Percentiles rank a stretch among this genome's conserved stretches.
Conservation (phyloP, 208 protist species). For the Lotmaria passim region DNA sequence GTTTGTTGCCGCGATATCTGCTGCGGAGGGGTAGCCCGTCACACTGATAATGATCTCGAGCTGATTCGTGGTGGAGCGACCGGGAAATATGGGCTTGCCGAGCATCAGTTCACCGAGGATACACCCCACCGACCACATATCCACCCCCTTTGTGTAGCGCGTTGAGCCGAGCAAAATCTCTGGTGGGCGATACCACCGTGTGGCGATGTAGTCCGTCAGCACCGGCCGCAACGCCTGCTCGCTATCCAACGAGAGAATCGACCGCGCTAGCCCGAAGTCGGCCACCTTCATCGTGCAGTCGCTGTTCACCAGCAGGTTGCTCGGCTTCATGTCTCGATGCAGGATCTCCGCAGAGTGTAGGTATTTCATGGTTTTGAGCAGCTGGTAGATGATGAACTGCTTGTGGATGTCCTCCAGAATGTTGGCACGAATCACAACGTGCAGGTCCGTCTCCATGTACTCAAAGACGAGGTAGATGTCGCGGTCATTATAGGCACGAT, state of each 20-base stretch:
- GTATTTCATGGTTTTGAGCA: slow-evolving; percentile 97
- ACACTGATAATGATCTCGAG: slow-evolving; percentile 96
- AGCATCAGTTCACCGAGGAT: slow-evolving; percentile 97
- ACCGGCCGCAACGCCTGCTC: slow-evolving; percentile 85
- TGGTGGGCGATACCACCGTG: slow-evolving; percentile 98
- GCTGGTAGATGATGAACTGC: slow-evolving; percentile 98
- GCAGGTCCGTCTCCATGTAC: slow-evolving; percentile 97
- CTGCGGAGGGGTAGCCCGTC: slow-evolving; percentile 80
- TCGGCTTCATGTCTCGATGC: slow-evolving; percentile 95
- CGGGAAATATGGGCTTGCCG: slow-evolving; percentile 96
- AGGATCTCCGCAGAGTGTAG: slow-evolving; percentile 93
- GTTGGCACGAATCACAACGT: slow-evolving; percentile 96
- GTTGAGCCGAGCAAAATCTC: slow-evolving; percentile 97
- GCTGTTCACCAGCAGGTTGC: slow-evolving; percentile 92
- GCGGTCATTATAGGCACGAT: slow-evolving; percentile 96
- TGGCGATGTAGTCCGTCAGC: slow-evolving; percentile 96
- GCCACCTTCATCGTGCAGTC: slow-evolving; percentile 97
- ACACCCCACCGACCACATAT: slow-evolving; percentile 99
- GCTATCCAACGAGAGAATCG: slow-evolving; percentile 88
- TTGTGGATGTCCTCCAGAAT: slow-evolving; percentile 98
- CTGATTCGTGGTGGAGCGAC: slow-evolving; percentile 97
- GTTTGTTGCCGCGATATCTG: slow-evolving; percentile 94
- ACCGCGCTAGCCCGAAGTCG: slow-evolving; percentile 98
- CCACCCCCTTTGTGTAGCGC: slow-evolving; percentile 96
- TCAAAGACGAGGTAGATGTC: slow-evolving; percentile 99